These are phyloP conservation scores for Monosporascus sp. DNA, from an alignment of 2,329 filamentous ascomycete genomes.

Conservation along the genomic window DNA sequence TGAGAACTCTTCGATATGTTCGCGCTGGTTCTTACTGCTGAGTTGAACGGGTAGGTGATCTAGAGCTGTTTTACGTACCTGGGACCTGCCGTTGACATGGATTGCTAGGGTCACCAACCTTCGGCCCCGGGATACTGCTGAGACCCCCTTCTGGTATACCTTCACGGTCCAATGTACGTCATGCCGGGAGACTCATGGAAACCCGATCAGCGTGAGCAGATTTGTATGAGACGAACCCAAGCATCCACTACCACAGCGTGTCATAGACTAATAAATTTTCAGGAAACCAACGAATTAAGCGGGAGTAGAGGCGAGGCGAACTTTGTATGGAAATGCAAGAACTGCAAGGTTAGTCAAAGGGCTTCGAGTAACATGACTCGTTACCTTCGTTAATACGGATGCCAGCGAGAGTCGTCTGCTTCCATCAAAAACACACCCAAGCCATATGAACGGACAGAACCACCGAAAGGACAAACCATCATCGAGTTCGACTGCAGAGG, in stretches of 20 bases:
- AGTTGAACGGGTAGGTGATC: slow-evolving; percentile 57
- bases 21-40: slow-evolving; percentile 60
- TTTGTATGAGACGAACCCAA: slow-evolving; percentile 59
- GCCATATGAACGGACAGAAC: slow-evolving; percentile 65
- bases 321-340: slow-evolving; percentile 99
- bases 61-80: no score
- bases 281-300: slow-evolving; percentile 88
- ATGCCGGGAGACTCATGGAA: slow-evolving; percentile 84
- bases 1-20: slow-evolving; percentile 47
- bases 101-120: slow-evolving; percentile 76
- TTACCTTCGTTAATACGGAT: not conserved
- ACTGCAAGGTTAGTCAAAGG: slow-evolving; percentile 70
- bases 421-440: slow-evolving; percentile 71
- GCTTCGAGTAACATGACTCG: not conserved
- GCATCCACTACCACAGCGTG: not conserved
- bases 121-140: slow-evolving; percentile 74
- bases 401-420: slow-evolving; percentile 76
- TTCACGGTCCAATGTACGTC: slow-evolving; percentile 99
- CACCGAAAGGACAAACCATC: slow-evolving; percentile 71
- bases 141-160: slow-evolving; percentile 88
- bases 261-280: slow-evolving; percentile 4
- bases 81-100: no score
- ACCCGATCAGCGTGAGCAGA: slow-evolving; percentile 78
- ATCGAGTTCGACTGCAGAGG: slow-evolving; percentile 92
- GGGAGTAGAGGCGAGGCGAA: slow-evolving; percentile 94